Conservation (phyloP, 306 rosid species). For the Rosa lucieae region DNA sequence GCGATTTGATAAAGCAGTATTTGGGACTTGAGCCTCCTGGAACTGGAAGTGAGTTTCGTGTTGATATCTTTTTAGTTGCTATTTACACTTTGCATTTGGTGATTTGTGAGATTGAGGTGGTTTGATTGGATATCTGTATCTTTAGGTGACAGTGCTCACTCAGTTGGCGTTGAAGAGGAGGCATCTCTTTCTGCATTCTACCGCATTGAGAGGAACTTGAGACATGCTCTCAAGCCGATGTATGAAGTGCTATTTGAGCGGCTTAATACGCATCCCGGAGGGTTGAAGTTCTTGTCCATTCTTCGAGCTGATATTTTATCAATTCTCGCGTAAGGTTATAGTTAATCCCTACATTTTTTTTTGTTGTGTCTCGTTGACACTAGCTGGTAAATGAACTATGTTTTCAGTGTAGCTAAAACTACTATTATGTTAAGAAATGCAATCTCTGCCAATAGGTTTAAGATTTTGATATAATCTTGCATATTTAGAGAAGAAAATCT, state of each 20-base stretch:
- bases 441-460: neutral
- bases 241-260: constrained; percentile 90
- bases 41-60: constrained; percentile 49
- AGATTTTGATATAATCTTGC: constrained; percentile 12
- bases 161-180: constrained; percentile 50
- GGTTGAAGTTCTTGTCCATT: constrained; percentile 72
- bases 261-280: constrained; percentile 89
- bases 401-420: neutral
- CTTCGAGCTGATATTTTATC: constrained; percentile 79
- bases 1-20: constrained; percentile 72
- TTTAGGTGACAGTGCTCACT: constrained; percentile 52
- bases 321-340: constrained; percentile 71
- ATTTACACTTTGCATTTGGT: neutral
- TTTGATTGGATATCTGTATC: constrained; percentile 6
- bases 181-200: constrained; percentile 61
- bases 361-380: neutral
- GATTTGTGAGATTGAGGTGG: constrained; percentile 23
- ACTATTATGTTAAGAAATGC: neutral
- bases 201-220: constrained; percentile 74
- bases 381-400: neutral
- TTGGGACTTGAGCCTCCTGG: constrained; percentile 75
- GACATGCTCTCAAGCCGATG: constrained; percentile 75
- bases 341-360: neutral
- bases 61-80: neutral
- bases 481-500: constrained; percentile 65